Conservation (phyloP, 768 basidiomycete species). For the Calocera cornea region DNA sequence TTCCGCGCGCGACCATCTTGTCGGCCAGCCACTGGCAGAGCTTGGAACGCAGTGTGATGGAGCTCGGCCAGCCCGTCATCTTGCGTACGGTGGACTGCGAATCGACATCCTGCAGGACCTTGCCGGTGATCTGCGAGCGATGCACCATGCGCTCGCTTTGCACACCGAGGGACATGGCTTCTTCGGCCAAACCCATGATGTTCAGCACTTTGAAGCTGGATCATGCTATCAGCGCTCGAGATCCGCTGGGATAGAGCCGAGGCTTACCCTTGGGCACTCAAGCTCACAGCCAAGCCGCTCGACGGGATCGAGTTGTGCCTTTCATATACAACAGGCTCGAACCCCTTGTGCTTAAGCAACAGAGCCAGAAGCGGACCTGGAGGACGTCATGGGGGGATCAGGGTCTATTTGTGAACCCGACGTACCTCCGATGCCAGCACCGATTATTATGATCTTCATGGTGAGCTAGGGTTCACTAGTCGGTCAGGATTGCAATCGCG, state of each 20-base stretch:
- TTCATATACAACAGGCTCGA: slow-evolving; percentile 6
- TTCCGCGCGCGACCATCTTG: slow-evolving; percentile 23
- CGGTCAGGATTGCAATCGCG: too few species aligned
- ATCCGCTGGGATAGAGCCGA: background rate
- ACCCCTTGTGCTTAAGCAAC: slow-evolving; percentile 2
- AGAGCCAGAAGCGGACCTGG: slow-evolving; percentile 1
- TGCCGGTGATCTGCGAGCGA: background rate
- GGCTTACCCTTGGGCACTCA: background rate
- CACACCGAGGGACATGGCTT: background rate
- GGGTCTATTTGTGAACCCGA: background rate
- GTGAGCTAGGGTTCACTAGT: too few species aligned
- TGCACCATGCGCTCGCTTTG: background rate
- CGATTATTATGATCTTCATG: background rate
- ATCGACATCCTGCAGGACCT: background rate
- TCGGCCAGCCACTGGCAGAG: slow-evolving; percentile 5
- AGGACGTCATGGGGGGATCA: background rate
- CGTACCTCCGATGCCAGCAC: background rate
- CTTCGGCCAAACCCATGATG: background rate
- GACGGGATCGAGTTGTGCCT: background rate
- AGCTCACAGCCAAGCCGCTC: background rate
- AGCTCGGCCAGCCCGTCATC: background rate
- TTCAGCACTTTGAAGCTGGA: background rate
- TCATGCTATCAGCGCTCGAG: background rate
- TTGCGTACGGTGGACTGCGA: background rate
- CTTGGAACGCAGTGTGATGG: background rate